Base-by-base conservation (phyloP, 2,329 filamentous ascomycete genomes). In the Trichoderma aggressivum region DNA sequence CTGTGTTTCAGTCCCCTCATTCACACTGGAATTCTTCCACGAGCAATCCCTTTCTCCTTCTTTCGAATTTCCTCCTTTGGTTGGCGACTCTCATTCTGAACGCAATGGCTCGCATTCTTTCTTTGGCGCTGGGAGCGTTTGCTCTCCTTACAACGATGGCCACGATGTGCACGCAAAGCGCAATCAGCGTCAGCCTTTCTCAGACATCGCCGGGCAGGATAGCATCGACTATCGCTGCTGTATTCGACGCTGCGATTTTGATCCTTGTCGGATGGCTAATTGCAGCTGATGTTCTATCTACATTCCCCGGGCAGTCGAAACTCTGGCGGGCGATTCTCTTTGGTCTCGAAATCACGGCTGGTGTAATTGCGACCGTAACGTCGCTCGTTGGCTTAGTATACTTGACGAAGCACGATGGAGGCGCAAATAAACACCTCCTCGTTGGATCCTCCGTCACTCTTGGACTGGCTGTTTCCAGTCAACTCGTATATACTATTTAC, bases 401-500 rank as follows among this genome's bases (percentile, higher is more conserved):
- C 79, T 63, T 80, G 75, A 34, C 76, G 75, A 76, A 78, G 64
- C 74, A 74, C 18, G 72, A 65, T 18, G 61, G n/a, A 28, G 62
- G 64, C 28, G 50, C 59, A 16, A 58, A 69, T n/a, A 56, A n/a
- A 16, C 71, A 68, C n/a, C 60, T 86, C 60, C 75, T 88, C 43
- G 77, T 84, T 16, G 86, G 83, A 36, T 78, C 82, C 5, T 81
- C 86, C 0, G 77, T 84, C 16, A 79, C 83, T 16, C 79, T 88
- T 65, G 83, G 82, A 11, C 70, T 86, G 50, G 80, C 84, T 7
- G 85, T 86, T 71, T 76, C 80, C 1, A 77, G 81, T 8, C 87
- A 89, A 75, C 77, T 86, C n/a, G 74, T 82, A 28, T 88, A 87
- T 73, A 77, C 87, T 60, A 78, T 85, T 30, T 75, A 80, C 30